phyloP scores from a whole-genome alignment of 176 grass and related monocot species.

The Coix lacrymajobi region DNA sequence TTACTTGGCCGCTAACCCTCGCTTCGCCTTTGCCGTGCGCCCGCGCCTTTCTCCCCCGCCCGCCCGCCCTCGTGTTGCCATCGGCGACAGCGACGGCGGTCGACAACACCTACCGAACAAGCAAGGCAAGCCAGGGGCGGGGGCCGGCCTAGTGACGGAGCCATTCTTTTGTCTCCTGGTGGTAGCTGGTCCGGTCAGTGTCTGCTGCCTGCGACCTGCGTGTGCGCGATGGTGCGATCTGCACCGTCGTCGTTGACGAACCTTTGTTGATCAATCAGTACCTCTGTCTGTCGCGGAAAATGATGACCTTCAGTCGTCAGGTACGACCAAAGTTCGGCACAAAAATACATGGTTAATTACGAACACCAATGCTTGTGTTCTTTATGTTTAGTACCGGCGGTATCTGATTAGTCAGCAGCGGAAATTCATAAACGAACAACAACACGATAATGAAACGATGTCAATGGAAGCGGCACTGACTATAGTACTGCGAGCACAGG shows the following conservation, averaged over 20 bases:
- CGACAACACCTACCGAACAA: slow-evolving; percentile 42
- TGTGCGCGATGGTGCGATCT: not conserved
- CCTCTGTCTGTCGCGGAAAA: not conserved
- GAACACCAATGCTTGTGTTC: not conserved
- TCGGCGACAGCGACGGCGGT: slow-evolving; percentile 30
- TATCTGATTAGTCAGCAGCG: not conserved
- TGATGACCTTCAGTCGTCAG: not conserved
- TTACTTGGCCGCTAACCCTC: not conserved
- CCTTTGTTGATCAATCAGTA: not conserved
- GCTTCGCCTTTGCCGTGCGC: not conserved
- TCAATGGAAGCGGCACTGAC: not conserved
- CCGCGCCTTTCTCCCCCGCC: not conserved
- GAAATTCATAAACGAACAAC: not conserved
- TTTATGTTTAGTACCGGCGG: not conserved
- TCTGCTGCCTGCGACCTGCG: too few relatives aligned
- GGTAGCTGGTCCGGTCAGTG: not conserved
- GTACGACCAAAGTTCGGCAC: not conserved
- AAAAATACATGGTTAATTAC: not conserved
- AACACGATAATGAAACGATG: not conserved
- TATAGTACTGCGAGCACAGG: not conserved
- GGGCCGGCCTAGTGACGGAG: not conserved
- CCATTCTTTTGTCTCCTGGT: slow-evolving; percentile 25
- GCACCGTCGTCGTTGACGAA: slow-evolving; percentile 17
- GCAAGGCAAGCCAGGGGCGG: not conserved
- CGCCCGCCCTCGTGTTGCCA: not conserved